Percentiles rank a stretch among this genome's conserved stretches.
Conservation (phyloP, 1,284 basidiomycete species). For the Pascua sp. region DNA sequence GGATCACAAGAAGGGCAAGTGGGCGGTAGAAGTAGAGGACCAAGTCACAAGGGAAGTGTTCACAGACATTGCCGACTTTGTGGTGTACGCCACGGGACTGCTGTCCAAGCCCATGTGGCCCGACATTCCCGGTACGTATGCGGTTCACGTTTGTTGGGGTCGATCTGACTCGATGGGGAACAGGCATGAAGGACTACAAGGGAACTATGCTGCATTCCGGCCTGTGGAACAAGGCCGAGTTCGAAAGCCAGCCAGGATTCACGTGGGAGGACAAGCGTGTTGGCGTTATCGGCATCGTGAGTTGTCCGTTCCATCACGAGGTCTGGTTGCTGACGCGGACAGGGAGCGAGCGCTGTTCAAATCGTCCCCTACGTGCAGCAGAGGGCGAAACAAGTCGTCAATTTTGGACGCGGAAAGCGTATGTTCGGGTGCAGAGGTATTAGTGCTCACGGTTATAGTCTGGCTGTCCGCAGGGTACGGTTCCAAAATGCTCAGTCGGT, state of each 20-base stretch:
- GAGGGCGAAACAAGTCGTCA: conserved; percentile 22
- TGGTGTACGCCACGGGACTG: conserved; percentile 35
- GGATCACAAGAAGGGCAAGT: conserved; percentile 24
- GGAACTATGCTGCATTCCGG: conserved; percentile 31
- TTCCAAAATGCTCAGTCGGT: conserved; percentile 14
- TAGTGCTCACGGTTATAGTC: too few relatives aligned
- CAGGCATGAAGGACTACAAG: conserved; percentile 25
- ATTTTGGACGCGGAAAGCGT: conserved; percentile 24
- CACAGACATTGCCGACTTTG: conserved; percentile 31
- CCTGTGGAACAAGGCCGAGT: conserved; percentile 12
- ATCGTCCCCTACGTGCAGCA: conserved; percentile 22
- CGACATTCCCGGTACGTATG: too few relatives aligned
- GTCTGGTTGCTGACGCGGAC: conserved; percentile 8
- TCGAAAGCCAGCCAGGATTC: conserved; percentile 7
- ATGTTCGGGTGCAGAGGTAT: too few relatives aligned
- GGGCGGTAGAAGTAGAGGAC: conserved; percentile 24
- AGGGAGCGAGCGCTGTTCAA: conserved; percentile 25
- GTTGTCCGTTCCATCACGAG: conserved; percentile 10
- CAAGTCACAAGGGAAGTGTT: conserved; percentile 5
- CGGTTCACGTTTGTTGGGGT: neutral
- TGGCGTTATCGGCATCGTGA: conserved; percentile 17
- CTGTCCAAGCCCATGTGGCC: conserved; percentile 30
- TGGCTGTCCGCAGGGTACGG: conserved; percentile 29
- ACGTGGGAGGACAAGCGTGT: conserved; percentile 16
- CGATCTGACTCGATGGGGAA: conserved; percentile 1